A percentile compares a stretch with the other conserved stretches of the same genome.
Evolutionary conservation across 345 rosid genomes (phyloP).

Genomic region (Heritiera littoralis): DNA sequence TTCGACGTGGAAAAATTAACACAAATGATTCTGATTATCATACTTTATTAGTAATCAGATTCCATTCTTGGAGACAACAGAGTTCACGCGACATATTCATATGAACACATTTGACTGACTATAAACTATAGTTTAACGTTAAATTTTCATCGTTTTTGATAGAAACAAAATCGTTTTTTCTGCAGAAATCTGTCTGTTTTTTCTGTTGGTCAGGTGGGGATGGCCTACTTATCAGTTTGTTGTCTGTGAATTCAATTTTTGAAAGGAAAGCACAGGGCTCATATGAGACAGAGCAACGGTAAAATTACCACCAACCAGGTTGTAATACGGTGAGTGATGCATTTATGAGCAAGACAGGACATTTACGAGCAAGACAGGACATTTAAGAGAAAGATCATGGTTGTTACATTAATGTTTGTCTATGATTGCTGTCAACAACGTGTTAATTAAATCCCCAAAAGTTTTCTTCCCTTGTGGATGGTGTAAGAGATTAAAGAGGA

Average conservation of each 20-base stretch:
- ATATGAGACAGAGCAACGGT: constrained; percentile 47
- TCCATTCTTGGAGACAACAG: neutral
- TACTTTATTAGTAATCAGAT: constrained; percentile 1
- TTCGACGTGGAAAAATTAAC: neutral
- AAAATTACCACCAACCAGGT: constrained; percentile 1
- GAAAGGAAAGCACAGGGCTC: neutral
- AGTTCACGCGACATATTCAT: too few species aligned
- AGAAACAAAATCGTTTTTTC: neutral
- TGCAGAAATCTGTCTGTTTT: neutral
- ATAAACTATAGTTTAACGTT: too few species aligned
- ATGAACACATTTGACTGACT: too few species aligned
- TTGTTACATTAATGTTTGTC: neutral
- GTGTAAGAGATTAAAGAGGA: neutral
- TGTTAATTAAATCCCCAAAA: neutral
- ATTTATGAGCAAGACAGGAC: constrained; percentile 10
- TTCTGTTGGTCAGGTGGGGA: constrained; percentile 4
- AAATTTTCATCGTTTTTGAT: neutral
- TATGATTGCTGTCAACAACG: neutral
- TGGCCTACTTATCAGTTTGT: constrained; percentile 26
- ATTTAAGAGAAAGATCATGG: neutral
- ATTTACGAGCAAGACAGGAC: neutral
- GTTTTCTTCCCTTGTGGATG: neutral
- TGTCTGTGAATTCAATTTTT: constrained; percentile 20
- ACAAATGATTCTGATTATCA: neutral
- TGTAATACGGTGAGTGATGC: neutral